Base-by-base conservation (phyloP, 495 filamentous ascomycete species). In the Penicilliopsis zonata region DNA sequence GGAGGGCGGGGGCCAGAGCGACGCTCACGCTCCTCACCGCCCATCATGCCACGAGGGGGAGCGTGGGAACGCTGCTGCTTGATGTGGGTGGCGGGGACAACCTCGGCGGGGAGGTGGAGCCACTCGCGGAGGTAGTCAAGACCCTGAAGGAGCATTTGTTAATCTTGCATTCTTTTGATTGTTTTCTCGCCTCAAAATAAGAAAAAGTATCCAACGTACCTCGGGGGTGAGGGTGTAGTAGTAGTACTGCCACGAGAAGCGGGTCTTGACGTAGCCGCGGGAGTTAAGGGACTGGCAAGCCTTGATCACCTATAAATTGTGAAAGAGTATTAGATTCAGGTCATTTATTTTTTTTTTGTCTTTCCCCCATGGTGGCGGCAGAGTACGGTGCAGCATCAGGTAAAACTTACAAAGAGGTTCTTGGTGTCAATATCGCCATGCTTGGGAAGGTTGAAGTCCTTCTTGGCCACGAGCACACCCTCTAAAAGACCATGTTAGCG, bases 201-300 rank as follows among this genome's bases (percentile, higher is more conserved):
- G n/a, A n/a, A n/a, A n/a, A n/a, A n/a, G n/a, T n/a, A 14, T 30
- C 17, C 1, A 37, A 41, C 52, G 13, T 55, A 55, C 52, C 59
- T 95, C 88, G 50, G 86, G 86, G 60, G 90, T 98, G 59, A 98
- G 79, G 64, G 92, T 98, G 80, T 98, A 98, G 81, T 98, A 98
- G 78, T 95, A 98, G 79, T 87, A 96, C 73, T 98, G 90, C 90
- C 90, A 98, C 40, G 86, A 93, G 81, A 98, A 98, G 64, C 86
- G 90, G 47, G 90, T 98, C 82, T 96, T 96, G 68, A 98, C 74
- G 65, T 78, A 98, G 59, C 86, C 86, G 61, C 88, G 86, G 52
- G 90, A 96, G 70, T 77, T 87, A 52, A 98, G 75, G 40, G 90
- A 98, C 74, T 98, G 90, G 67, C 73, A 74, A 43, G 90, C 92